These are phyloP conservation scores for Spizellomyces punctatus DNA, from an alignment of 192 early-diverging fungal species.

Conservation along the genomic window DNA sequence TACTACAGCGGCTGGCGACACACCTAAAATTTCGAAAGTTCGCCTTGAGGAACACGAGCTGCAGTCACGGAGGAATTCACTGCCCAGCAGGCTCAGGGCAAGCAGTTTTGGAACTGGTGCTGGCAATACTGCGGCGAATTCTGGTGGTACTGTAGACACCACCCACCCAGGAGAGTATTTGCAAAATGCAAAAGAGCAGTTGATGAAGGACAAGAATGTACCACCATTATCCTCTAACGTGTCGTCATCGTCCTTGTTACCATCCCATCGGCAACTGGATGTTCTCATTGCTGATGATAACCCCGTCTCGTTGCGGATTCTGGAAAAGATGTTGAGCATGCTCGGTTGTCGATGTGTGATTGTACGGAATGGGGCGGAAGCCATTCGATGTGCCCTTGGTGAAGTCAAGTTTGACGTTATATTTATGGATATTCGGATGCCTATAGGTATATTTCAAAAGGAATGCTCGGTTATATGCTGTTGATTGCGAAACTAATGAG, in stretches of 20 bases:
- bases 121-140: slow-evolving; percentile 7
- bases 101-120: slow-evolving; percentile 34
- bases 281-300: slow-evolving; percentile 90
- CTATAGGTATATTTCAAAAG: slow-evolving; percentile 70
- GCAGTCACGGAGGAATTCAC: slow-evolving; percentile 39
- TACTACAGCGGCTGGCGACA: slow-evolving; percentile 18
- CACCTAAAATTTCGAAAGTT: slow-evolving; percentile 12
- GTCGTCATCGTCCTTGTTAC: slow-evolving; percentile 4
- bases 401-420: slow-evolving; percentile 89
- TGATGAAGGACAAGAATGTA: slow-evolving; percentile 15
- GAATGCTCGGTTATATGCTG: not conserved
- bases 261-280: slow-evolving; percentile 32
- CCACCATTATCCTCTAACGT: slow-evolving; percentile 2
- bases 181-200: slow-evolving; percentile 36
- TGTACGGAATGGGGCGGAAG: slow-evolving; percentile 89
- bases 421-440: slow-evolving; percentile 93
- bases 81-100: slow-evolving; percentile 42
- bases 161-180: slow-evolving; percentile 31
- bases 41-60: slow-evolving; percentile 21
- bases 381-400: slow-evolving; percentile 85
- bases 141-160: slow-evolving; percentile 7
- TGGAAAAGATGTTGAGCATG: slow-evolving; percentile 83
- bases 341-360: slow-evolving; percentile 80
- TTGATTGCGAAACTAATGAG: slow-evolving; percentile 44
- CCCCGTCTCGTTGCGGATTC: slow-evolving; percentile 82